Evolutionary conservation across 1,284 basidiomycete genomes (phyloP), one percentile per base, ranked within the genome.

Genomic region (Volvariella surrecta): DNA sequence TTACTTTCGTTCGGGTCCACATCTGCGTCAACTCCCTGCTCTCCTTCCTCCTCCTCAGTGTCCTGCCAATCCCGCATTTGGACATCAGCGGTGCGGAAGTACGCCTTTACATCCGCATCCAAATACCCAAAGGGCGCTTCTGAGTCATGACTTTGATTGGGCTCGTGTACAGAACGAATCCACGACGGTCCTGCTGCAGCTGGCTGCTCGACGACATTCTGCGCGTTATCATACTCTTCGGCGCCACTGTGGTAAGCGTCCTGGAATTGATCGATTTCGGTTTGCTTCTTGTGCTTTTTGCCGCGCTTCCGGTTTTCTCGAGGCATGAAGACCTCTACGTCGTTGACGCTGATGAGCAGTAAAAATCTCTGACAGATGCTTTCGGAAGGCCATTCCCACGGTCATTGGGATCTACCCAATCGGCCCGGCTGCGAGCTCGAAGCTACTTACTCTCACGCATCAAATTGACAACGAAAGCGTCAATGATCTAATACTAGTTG

Each of bases 121-220:
- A 93, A 77, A 51, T 81, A 83, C 46, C 91, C 91, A 59, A 91
- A 95, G 1, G 89, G 89, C 45, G 83, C 84, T 48, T 89, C 86
- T 8, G 70, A 67, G 54, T 87, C 70, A 39, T 61, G 46, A 40
- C 70, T 66, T 43, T 62, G 54, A 10, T 50, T 44, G 30, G 56
- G 45, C 37, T 61, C 52, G 32, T 56, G 56, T 22, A 64, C 60
- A 42, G 73, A 56, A 15, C 76, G 64, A 47, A 86, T 84, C 84
- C 85, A 86, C 3, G 82, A 80, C 24, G 81, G 81, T 43, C 66
- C 68, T 39, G 55, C 54, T 21, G 38, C 48, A 16, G 39, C 31
- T 19, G 7, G 17, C 19, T 24, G 4, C 17, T 39, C 38, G 7
- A 37, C 32, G 4, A 18, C 20, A 21, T 37, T 34, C 11, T 37